phyloP scores from a whole-genome alignment of 129 eudicot species.

The Scalesia atractyloides region DNA sequence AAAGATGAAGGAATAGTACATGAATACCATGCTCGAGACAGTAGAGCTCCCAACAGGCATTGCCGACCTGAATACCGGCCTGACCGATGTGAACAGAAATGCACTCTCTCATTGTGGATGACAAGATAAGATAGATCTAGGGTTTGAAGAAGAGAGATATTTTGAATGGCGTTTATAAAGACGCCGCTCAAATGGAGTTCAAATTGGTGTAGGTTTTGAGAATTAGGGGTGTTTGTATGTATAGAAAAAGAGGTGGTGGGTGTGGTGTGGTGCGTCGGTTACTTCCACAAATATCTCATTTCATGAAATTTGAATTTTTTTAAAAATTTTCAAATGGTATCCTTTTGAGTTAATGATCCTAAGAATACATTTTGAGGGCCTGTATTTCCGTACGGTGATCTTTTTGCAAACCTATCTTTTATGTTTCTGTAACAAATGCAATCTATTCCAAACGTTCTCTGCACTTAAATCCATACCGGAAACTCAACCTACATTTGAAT shows the following conservation, averaged over 20 bases:
- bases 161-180: conserved; percentile 17
- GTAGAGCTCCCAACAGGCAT: conserved; percentile 16
- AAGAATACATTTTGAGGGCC: no score
- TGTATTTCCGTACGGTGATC: no score
- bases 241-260: background rate
- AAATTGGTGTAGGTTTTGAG: background rate
- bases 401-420: no score
- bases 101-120: conserved; percentile 5
- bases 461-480: no score
- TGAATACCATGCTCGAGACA: conserved; percentile 14
- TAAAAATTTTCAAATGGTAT: background rate
- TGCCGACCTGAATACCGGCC: conserved; percentile 15
- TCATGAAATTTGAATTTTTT: background rate
- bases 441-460: no score
- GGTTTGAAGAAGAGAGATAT: background rate
- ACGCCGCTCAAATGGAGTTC: conserved; percentile 15
- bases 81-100: conserved; percentile 19
- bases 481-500: no score
- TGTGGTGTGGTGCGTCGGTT: background rate
- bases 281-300: background rate
- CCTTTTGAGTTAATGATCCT: background rate
- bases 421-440: no score
- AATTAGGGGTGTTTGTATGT: background rate
- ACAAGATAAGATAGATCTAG: background rate
- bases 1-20: background rate